Base-by-base conservation (phyloP, 140 eudicot species). In the Stevia rebaudiana region DNA sequence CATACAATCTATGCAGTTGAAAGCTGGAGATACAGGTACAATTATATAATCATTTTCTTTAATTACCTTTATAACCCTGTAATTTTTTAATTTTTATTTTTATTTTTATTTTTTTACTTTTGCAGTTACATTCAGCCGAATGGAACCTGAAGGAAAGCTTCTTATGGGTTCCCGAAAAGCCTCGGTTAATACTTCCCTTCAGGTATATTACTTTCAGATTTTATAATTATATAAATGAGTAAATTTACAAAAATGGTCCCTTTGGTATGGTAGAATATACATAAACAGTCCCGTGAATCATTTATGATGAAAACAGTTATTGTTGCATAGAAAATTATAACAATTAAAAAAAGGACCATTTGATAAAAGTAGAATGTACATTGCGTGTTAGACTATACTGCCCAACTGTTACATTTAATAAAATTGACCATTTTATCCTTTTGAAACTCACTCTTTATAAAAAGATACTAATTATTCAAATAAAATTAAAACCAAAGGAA, bases 131-230 rank as follows among this genome's bases (percentile, higher is more conserved):
- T 92, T 92, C 75, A 92, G 98, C 62, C 98, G 98, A 61, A 87
- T 84, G 96, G 98, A 92, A 71, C 98, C 98, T 13, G 95, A 79
- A 73, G 98, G 95, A 63, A 92, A 88, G 78, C 98, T 92, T 65
- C 81, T 92, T 68, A 87, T 92, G 95, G 98, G 98, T 51, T 92
- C 84, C 51, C 84, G 98, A 1, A 92, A 87, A 79, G 95, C 98
- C 64, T 71, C 85, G 16, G 74, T 63, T 44, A 55, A 61, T 78
- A 46, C 76, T 48, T 21, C 85, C 52, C 6, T 75, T 31, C 96
- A 83, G 92, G 89, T 86, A 76, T 24, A 52, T 36, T 17, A 12
- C 36, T 70, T 33, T 33, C 41, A 69, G 50, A 22, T 17, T n/a
- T n/a, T n/a, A n/a, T n/a, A n/a, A 1, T 44, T 48, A 61, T 46